Evolutionary conservation across 164 flowering plant genomes (phyloP).

Genomic region (Paratinospora sagittata): DNA sequence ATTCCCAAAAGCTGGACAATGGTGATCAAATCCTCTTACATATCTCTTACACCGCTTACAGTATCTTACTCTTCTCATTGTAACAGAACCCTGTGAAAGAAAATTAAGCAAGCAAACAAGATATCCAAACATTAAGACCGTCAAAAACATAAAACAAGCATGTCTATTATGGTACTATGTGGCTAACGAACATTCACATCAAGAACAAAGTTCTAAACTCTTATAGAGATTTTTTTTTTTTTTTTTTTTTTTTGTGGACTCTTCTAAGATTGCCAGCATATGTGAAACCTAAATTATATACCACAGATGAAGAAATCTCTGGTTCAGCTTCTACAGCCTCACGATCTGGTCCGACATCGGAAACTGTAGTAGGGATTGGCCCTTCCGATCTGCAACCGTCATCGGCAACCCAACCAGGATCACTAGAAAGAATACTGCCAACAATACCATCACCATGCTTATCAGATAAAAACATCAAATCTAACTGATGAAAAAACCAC

Average conservation of each 20-base stretch:
- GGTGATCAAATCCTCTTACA: slow-evolving; percentile 69
- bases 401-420: slow-evolving; percentile 48
- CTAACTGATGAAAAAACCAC: background rate
- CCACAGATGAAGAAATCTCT: slow-evolving; percentile 1
- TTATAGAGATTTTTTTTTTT: too few relatives aligned
- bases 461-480: background rate
- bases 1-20: slow-evolving; percentile 89
- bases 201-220: background rate
- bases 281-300: background rate
- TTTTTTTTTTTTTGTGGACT: too few relatives aligned
- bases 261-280: slow-evolving; percentile 16
- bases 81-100: slow-evolving; percentile 25
- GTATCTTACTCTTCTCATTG: slow-evolving; percentile 39
- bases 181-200: background rate
- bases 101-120: background rate
- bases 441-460: slow-evolving; percentile 10
- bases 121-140: background rate
- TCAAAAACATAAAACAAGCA: background rate
- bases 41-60: slow-evolving; percentile 57
- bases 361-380: slow-evolving; percentile 10
- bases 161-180: background rate
- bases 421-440: slow-evolving; percentile 49
- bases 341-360: slow-evolving; percentile 18
- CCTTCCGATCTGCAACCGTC: slow-evolving; percentile 17
- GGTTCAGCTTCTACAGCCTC: slow-evolving; percentile 28